phyloP scores from a whole-genome alignment of 768 basidiomycete species.

The Rhodotorula taiwanensis region DNA sequence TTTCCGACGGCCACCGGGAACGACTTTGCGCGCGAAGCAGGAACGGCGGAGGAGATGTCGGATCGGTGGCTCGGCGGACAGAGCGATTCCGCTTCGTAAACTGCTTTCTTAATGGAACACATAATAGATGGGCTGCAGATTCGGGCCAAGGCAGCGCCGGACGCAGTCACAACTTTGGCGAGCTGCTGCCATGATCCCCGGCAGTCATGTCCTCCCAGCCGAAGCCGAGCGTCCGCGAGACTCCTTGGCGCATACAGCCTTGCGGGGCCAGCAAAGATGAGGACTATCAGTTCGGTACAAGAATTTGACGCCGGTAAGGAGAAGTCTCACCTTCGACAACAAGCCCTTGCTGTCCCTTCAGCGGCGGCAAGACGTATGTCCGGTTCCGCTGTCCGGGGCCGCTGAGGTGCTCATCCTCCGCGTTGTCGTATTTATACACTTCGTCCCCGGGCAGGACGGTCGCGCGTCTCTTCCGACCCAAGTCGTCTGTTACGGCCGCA shows the following conservation, averaged over 20 bases:
- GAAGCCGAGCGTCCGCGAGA: slow-evolving; percentile 3
- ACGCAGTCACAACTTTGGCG: neutral
- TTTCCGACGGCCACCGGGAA: too few relatives aligned
- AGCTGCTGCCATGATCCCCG: slow-evolving; percentile 11
- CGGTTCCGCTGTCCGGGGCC: slow-evolving; percentile 2
- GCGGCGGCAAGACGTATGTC: slow-evolving; percentile 22
- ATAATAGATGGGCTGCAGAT: too few relatives aligned
- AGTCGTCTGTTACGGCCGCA: neutral
- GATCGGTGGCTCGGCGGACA: too few relatives aligned
- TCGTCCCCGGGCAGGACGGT: slow-evolving; percentile 28
- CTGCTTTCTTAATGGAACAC: too few relatives aligned
- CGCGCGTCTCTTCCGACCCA: slow-evolving; percentile 6
- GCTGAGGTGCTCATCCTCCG: neutral
- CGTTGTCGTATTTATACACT: neutral
- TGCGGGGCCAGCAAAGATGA: neutral
- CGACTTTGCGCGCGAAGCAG: too few relatives aligned
- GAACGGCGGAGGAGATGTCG: too few relatives aligned
- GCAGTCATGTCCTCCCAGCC: slow-evolving; percentile 30
- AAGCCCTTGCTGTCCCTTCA: slow-evolving; percentile 13
- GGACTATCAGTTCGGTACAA: neutral
- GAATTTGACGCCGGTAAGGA: neutral
- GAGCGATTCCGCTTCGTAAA: too few relatives aligned
- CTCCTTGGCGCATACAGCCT: slow-evolving; percentile 4
- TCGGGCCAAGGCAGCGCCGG: too few relatives aligned
- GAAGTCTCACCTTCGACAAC: slow-evolving; percentile 9